Percentiles rank a stretch among this genome's conserved stretches.
Conservation (phyloP, 2,329 filamentous ascomycete genomes). For the Sarocladium brachiariae region DNA sequence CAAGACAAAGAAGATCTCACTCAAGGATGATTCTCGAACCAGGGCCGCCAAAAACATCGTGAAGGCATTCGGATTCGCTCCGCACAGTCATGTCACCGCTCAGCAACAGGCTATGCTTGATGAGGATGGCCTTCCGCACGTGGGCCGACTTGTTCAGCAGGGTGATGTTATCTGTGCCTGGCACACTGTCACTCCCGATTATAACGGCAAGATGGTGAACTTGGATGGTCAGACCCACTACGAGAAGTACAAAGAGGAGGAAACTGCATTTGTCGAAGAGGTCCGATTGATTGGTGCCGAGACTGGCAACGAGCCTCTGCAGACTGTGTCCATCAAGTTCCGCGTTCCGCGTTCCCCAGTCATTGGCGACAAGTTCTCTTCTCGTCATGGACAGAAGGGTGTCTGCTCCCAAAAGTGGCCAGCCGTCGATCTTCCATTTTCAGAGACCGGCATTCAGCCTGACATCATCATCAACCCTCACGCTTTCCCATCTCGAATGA, state of each 20-base stretch:
- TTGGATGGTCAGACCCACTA: constrained; percentile 79
- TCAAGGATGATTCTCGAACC: constrained; percentile 70
- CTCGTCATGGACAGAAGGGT: constrained; percentile 96
- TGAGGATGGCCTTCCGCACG: constrained; percentile 75
- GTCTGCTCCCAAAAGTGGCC: constrained; percentile 96
- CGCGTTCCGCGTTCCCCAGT: constrained; percentile 83
- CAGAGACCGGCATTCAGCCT: constrained; percentile 91
- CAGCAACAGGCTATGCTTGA: constrained; percentile 69
- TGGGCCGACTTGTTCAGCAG: constrained; percentile 70
- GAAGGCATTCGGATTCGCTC: constrained; percentile 88
- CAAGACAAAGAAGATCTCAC: constrained; percentile 88
- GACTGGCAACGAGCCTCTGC: constrained; percentile 71
- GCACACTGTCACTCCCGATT: constrained; percentile 79
- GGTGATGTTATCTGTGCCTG: constrained; percentile 84
- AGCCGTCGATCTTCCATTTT: constrained; percentile 88
- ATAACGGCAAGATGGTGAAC: constrained; percentile 72
- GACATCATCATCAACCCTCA: constrained; percentile 99
- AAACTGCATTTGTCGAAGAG: constrained; percentile 85
- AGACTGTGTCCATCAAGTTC: constrained; percentile 88
- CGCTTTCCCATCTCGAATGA: constrained; percentile 99
- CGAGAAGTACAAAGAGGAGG: constrained; percentile 90
- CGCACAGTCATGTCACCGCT: constrained; percentile 63
- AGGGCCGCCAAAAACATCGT: constrained; percentile 62
- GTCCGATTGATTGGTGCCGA: constrained; percentile 86
- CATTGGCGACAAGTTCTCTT: constrained; percentile 99